Evolutionary conservation across 495 filamentous ascomycete species (phyloP).

Genomic region (Aspergillus asperescens): DNA sequence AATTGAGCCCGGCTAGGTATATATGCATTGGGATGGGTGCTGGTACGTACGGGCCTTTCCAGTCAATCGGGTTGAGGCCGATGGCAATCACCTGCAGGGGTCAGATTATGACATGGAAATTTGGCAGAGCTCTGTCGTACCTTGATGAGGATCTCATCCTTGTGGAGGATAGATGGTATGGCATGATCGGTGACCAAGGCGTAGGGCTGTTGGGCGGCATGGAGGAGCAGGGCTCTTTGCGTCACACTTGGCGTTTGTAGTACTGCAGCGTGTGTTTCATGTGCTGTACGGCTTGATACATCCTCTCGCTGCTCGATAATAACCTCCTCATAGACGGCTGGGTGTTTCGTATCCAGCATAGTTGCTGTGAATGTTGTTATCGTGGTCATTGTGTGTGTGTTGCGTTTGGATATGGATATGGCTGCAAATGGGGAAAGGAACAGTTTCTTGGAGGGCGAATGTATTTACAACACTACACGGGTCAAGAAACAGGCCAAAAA

Average conservation of each 20-base stretch:
- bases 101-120: too few species aligned
- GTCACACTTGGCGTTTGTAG: slow-evolving; percentile 3
- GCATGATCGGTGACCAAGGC: slow-evolving; percentile 42
- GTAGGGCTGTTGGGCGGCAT: slow-evolving; percentile 35
- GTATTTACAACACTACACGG: not conserved
- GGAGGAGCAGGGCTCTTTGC: slow-evolving; percentile 34
- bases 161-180: slow-evolving; percentile 40
- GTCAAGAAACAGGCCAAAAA: not conserved
- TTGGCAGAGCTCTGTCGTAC: too few species aligned
- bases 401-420: too few species aligned
- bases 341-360: slow-evolving; percentile 14
- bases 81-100: slow-evolving; percentile 52
- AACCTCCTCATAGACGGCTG: slow-evolving; percentile 10
- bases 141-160: slow-evolving; percentile 53
- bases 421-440: too few species aligned
- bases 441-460: not conserved
- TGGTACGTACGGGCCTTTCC: slow-evolving; percentile 60
- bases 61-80: slow-evolving; percentile 68
- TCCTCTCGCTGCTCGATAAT: slow-evolving; percentile 8
- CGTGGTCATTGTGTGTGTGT: not conserved
- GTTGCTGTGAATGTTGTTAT: slow-evolving; percentile 8
- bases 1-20: not conserved
- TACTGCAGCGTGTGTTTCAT: not conserved
- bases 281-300: not conserved
- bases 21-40: not conserved